Evolutionary conservation across 2,329 filamentous ascomycete species (phyloP).

Genomic region (Fusarium gaditjirri): DNA sequence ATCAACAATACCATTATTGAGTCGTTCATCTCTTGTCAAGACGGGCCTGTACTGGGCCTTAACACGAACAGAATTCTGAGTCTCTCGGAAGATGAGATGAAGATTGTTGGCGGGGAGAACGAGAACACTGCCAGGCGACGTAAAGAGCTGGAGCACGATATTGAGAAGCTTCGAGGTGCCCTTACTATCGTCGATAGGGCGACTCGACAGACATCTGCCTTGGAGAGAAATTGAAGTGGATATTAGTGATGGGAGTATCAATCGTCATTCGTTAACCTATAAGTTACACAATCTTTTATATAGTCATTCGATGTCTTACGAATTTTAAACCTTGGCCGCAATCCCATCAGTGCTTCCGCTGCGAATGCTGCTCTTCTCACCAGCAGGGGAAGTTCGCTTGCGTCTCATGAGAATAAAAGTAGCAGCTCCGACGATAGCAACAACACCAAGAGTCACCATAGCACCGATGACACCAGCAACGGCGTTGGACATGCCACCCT

Average conservation of each 20-base stretch:
- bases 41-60: conserved; percentile 32
- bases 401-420: conserved; percentile 40
- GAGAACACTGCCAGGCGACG: conserved; percentile 23
- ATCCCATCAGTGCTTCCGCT: conserved; percentile 27
- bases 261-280: background rate
- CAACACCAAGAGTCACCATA: conserved; percentile 47
- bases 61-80: conserved; percentile 19
- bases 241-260: background rate
- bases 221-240: conserved; percentile 1
- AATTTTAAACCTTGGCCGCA: conserved; percentile 2
- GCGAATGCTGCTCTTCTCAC: conserved; percentile 20
- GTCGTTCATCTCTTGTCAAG: conserved; percentile 23
- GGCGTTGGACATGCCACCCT: conserved; percentile 46
- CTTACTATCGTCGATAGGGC: conserved; percentile 35
- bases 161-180: conserved; percentile 28
- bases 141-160: conserved; percentile 28
- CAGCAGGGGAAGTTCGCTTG: conserved; percentile 16
- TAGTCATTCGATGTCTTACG: background rate
- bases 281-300: background rate
- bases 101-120: conserved; percentile 28
- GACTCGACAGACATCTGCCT: conserved; percentile 5
- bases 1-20: conserved; percentile 23
- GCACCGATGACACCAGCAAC: conserved; percentile 50
- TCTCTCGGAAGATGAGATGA: conserved; percentile 23
- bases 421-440: conserved; percentile 30